Percentiles rank a stretch among this genome's conserved stretches.
These are phyloP conservation scores for Paulownia fortunei DNA, from an alignment of 257 asterid genomes.

Conservation along the genomic window DNA sequence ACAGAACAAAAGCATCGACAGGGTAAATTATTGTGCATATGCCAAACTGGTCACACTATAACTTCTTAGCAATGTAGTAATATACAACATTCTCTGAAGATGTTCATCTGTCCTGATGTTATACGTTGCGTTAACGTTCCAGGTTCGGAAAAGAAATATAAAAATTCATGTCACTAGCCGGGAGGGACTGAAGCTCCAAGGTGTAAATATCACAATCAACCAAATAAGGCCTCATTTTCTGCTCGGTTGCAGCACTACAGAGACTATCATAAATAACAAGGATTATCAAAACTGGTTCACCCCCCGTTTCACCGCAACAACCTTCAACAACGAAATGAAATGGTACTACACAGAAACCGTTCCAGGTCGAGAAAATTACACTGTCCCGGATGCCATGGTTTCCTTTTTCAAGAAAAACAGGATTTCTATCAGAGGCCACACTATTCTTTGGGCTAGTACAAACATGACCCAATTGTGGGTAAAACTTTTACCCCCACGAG, in stretches of 20 bases:
- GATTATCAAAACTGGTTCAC: constrained; percentile 58
- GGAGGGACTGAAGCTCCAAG: constrained; percentile 43
- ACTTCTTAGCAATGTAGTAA: too few relatives aligned
- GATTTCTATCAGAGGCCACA: constrained; percentile 57
- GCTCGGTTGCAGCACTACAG: constrained; percentile 51
- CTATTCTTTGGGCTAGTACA: constrained; percentile 48
- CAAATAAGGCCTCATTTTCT: constrained; percentile 46
- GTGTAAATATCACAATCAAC: constrained; percentile 41
- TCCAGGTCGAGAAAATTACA: constrained; percentile 49
- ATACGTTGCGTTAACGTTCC: not conserved
- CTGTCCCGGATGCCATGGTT: constrained; percentile 59
- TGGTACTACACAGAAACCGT: constrained; percentile 54
- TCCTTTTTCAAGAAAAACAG: constrained; percentile 37
- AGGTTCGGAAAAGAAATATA: constrained; percentile 43
- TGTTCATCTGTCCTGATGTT: too few relatives aligned
- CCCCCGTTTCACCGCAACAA: constrained; percentile 49
- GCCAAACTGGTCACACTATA: not conserved
- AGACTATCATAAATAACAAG: constrained; percentile 35
- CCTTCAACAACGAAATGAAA: constrained; percentile 64
- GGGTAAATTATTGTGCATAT: constrained; percentile 28
- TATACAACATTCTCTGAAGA: too few relatives aligned
- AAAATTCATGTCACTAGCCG: constrained; percentile 38
- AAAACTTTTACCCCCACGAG: constrained; percentile 21
- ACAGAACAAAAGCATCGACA: constrained; percentile 38
- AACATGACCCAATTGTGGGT: constrained; percentile 44